Conservation (phyloP, 257 asterid genomes). For the Parsonsia alboflavescens region DNA sequence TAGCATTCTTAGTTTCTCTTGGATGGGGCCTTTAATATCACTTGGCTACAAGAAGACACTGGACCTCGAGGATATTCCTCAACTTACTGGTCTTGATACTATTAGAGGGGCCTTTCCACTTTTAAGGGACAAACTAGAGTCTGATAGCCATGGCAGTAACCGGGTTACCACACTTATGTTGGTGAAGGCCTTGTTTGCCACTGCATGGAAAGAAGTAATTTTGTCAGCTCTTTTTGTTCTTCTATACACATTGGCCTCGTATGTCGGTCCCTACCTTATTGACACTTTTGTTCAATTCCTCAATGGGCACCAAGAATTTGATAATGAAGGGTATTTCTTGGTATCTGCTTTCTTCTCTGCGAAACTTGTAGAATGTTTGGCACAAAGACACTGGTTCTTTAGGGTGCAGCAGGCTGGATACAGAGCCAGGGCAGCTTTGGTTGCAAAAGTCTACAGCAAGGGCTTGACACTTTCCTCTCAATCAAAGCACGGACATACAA, state of each 20-base stretch:
- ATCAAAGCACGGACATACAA: conserved; percentile 66
- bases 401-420: conserved; percentile 71
- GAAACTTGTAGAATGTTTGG: conserved; percentile 61
- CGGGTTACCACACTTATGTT: conserved; percentile 60
- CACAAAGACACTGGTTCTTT: conserved; percentile 74
- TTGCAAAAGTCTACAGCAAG: conserved; percentile 63
- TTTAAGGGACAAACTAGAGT: conserved; percentile 42
- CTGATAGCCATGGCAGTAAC: conserved; percentile 28
- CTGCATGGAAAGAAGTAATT: conserved; percentile 45
- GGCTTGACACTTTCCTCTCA: conserved; percentile 66
- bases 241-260: conserved; percentile 45
- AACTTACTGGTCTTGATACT: conserved; percentile 48
- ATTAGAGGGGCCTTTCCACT: conserved; percentile 55
- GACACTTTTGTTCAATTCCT: conserved; percentile 72
- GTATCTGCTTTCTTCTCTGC: conserved; percentile 57
- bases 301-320: conserved; percentile 40
- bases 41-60: conserved; percentile 55
- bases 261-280: conserved; percentile 77
- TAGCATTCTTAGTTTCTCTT: conserved; percentile 64
- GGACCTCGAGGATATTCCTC: conserved; percentile 93
- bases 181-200: conserved; percentile 54
- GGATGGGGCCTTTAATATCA: conserved; percentile 67
- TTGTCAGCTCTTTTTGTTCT: conserved; percentile 50
- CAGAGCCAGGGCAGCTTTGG: conserved; percentile 76
- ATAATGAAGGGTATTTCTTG: conserved; percentile 51